Conservation (phyloP, 306 rosid species). For the Elaeagnus macrophylla region DNA sequence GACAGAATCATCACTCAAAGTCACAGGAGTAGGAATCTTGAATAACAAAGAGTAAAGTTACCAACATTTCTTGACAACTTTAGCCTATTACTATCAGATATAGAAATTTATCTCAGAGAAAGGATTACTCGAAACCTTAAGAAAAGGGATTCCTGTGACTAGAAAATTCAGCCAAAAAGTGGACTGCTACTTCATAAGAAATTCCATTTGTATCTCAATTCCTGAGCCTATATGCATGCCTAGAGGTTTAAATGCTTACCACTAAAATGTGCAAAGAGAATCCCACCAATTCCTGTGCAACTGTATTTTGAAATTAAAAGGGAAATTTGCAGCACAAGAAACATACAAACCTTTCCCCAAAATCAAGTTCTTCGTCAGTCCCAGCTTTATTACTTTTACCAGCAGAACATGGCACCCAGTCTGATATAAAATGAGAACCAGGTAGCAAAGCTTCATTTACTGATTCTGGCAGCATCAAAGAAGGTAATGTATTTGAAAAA, state of each 20-base stretch:
- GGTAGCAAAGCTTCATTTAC: conserved; percentile 43
- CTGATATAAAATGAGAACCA: conserved; percentile 58
- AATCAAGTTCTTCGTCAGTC: conserved; percentile 60
- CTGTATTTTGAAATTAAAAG: conserved; percentile 3
- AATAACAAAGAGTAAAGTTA: no score
- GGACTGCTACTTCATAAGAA: no score
- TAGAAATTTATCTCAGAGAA: no score
- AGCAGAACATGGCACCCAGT: conserved; percentile 66
- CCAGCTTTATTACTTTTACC: conserved; percentile 29
- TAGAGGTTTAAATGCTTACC: neutral
- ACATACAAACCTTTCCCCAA: conserved; percentile 77
- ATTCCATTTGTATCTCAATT: no score
- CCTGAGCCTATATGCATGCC: neutral
- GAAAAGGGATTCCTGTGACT: no score
- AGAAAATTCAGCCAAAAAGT: no score
- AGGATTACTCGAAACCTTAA: no score
- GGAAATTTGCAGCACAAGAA: conserved; percentile 14
- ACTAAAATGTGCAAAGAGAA: neutral
- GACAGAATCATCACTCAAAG: no score
- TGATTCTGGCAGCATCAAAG: conserved; percentile 32
- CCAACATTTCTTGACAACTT: no score
- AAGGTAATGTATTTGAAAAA: conserved; percentile 23
- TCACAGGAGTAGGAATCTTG: no score
- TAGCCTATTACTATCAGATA: no score
- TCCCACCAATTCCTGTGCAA: conserved; percentile 1